Percentiles rank a stretch among this genome's conserved stretches.
Conservation (phyloP, 768 basidiomycete genomes). For the Pleurotus cornucopiae region DNA sequence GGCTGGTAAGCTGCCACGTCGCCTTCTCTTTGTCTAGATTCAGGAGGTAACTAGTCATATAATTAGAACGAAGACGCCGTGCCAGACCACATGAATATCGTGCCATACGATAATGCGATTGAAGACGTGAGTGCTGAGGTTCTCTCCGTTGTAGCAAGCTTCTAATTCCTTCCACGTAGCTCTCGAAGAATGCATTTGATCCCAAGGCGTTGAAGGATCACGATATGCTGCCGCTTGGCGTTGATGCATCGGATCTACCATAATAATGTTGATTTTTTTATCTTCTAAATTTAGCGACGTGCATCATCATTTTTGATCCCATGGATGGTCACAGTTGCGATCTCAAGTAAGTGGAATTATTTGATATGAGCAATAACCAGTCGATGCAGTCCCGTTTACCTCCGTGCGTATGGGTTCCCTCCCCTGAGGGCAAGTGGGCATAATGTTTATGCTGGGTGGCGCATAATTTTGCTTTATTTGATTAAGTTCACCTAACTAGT, state of each 20-base stretch:
- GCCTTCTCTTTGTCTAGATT: background rate
- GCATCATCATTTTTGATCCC: too few relatives aligned
- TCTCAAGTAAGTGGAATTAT: too few relatives aligned
- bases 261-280: constrained; percentile 4
- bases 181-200: constrained; percentile 52
- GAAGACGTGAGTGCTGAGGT: constrained; percentile 47
- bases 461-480: too few relatives aligned
- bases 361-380: too few relatives aligned
- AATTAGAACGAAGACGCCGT: constrained; percentile 46
- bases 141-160: background rate
- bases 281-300: too few relatives aligned
- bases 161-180: constrained; percentile 30
- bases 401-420: too few relatives aligned
- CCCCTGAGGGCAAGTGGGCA: too few relatives aligned
- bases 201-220: constrained; percentile 39
- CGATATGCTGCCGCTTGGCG: constrained; percentile 56
- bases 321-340: too few relatives aligned
- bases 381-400: too few relatives aligned
- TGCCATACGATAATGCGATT: constrained; percentile 52
- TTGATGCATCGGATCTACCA: constrained; percentile 24
- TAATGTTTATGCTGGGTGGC: too few relatives aligned
- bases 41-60: constrained; percentile 2
- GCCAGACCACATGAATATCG: constrained; percentile 77
- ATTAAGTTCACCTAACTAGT: too few relatives aligned
- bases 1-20: constrained; percentile 40